Evolutionary conservation across 2,329 filamentous ascomycete genomes (phyloP).

Genomic region (Monosporascus sp.): DNA sequence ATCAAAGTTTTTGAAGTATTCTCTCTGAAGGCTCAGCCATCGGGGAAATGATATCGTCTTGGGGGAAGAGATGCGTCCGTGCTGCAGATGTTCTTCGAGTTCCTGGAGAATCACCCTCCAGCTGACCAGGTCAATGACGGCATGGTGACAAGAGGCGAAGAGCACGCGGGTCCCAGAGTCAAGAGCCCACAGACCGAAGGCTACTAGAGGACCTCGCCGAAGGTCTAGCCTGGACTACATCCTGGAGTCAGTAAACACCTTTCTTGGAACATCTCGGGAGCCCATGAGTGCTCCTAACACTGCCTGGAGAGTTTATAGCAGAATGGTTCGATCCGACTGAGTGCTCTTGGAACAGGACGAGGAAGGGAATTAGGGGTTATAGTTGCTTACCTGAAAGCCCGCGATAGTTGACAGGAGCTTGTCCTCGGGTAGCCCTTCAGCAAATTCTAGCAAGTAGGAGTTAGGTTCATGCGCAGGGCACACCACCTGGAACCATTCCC

Average conservation of each 20-base stretch:
- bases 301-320: no score
- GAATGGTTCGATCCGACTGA: no score
- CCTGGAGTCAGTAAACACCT: no score
- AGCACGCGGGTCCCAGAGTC: slow-evolving; percentile 16
- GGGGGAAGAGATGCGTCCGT: slow-evolving; percentile 4
- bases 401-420: neutral
- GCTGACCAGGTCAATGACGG: slow-evolving; percentile 38
- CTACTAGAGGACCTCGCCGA: slow-evolving; percentile 16
- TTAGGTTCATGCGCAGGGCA: neutral
- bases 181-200: slow-evolving; percentile 13
- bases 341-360: no score
- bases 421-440: neutral
- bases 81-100: slow-evolving; percentile 32
- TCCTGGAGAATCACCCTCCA: slow-evolving; percentile 40
- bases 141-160: slow-evolving; percentile 30
- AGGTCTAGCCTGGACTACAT: slow-evolving; percentile 10
- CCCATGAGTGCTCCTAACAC: no score
- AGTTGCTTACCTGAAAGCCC: neutral
- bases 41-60: slow-evolving; percentile 27
- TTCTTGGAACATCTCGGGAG: no score
- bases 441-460: neutral
- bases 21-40: slow-evolving; percentile 31
- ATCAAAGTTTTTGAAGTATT: slow-evolving; percentile 18
- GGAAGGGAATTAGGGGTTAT: no score
- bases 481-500: neutral